Conservation (phyloP, 2,329 filamentous ascomycete genomes). For the Dryadomyces quercus-mongolicae region DNA sequence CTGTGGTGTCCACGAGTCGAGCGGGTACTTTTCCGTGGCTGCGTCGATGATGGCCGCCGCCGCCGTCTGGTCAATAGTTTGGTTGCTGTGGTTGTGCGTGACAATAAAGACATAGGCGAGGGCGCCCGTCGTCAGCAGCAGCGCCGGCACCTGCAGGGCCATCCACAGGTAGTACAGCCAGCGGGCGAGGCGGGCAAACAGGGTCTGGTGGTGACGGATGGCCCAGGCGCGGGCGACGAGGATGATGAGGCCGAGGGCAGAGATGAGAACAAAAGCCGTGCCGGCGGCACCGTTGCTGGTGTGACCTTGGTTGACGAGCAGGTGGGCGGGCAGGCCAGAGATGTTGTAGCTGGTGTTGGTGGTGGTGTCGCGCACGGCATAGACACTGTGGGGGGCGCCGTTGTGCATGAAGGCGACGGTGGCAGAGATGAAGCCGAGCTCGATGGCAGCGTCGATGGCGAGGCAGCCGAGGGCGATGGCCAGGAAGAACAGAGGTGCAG, state of each 20-base stretch:
- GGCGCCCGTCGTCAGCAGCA: slow-evolving; percentile 23
- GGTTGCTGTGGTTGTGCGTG: slow-evolving; percentile 16
- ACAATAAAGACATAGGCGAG: slow-evolving; percentile 24
- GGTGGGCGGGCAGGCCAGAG: slow-evolving; percentile 17
- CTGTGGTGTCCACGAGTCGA: slow-evolving; percentile 25
- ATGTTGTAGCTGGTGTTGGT: slow-evolving; percentile 13
- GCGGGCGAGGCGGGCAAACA: background rate
- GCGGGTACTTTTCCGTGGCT: slow-evolving; percentile 15
- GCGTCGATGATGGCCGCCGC: slow-evolving; percentile 11
- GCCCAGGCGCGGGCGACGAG: slow-evolving; percentile 11
- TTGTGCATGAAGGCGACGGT: slow-evolving; percentile 26
- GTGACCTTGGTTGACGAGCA: slow-evolving; percentile 28
- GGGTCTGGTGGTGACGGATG: background rate
- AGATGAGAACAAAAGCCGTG: slow-evolving; percentile 22
- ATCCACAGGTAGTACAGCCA: slow-evolving; percentile 23
- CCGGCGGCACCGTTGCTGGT: slow-evolving; percentile 28
- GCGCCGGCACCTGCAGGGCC: slow-evolving; percentile 19
- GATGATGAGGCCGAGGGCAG: slow-evolving; percentile 19
- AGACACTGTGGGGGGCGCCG: slow-evolving; percentile 15
- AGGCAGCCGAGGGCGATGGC: slow-evolving; percentile 19
- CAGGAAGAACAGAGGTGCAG: slow-evolving; percentile 6
- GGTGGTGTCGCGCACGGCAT: slow-evolving; percentile 12
- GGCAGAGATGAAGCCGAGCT: slow-evolving; percentile 24
- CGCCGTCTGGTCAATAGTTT: slow-evolving; percentile 19
- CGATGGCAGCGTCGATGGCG: slow-evolving; percentile 24